Base-by-base conservation (phyloP, 1,284 basidiomycete species). In the Ustilago hordei region DNA sequence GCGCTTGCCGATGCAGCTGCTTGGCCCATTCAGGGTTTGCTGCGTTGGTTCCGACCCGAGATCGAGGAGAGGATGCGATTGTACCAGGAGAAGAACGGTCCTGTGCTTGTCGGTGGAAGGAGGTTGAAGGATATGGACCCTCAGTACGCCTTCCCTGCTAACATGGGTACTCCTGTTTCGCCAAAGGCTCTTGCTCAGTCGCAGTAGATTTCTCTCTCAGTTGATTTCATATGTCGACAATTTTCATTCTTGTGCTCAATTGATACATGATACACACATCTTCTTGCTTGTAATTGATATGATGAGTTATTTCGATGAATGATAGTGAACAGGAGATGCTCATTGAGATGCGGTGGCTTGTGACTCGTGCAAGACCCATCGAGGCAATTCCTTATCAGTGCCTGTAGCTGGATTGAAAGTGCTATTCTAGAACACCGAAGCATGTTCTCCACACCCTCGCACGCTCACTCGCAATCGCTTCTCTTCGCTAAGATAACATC, bases 1-100 rank as follows among this genome's bases (percentile, higher is more conserved):
- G 96, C 96, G 12, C 89, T 98, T 47, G 95, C 96, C 32, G 96
- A 99, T 82, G 96, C 96, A 6, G 95, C 96, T 23, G 96, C 96
- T 7, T 99, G 96, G 96, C 96, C 96, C 8, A 95, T 98, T 70
- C 96, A 98, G 94, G 87, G 88, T 64, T 90, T 98, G 69, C 93
- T 98, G 91, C 92, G 94, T 71, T 93, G 98, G 88, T 99, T 98
- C 92, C 91, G 95, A 77, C 78, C 82, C 83, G 88, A 67, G 65
- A 75, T 98, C 43, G 95, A 98, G 88, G 89, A 89, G 65, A 92
- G 95, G 66, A 93, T 99, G 74, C 89, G 90, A 8, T 88, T 90
- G 28, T 99, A 92, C 91, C 90, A 93, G 70, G 90, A 89, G 59
- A 88, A 89, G 79, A 90, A 97, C 79, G 96, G 96, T 4, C 89